phyloP scores from a whole-genome alignment of 2,329 filamentous ascomycete genomes.

The Capronia epimyces region DNA sequence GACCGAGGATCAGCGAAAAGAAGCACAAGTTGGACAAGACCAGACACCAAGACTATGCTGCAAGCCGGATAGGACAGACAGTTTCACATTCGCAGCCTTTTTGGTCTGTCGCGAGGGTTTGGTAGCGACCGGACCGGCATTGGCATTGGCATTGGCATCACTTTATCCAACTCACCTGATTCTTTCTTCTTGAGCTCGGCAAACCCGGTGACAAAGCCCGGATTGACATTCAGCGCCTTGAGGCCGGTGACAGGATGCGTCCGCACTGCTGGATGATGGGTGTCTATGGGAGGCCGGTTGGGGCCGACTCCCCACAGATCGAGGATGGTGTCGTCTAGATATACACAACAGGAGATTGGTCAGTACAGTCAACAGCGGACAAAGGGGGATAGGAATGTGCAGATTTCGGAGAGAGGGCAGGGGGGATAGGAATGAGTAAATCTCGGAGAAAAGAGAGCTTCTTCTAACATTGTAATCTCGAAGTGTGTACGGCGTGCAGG shows the following conservation, averaged over 20 bases:
- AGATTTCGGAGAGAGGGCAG: no score
- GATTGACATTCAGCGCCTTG: slow-evolving; percentile 28
- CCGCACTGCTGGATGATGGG: slow-evolving; percentile 28
- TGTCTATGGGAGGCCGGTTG: slow-evolving; percentile 26
- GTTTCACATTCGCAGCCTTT: no score
- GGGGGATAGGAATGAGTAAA: background rate
- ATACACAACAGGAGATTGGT: no score
- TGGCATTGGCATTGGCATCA: no score
- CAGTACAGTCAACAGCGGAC: background rate
- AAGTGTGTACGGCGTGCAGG: slow-evolving; percentile 27
- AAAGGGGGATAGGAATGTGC: no score
- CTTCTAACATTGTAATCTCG: slow-evolving; percentile 34
- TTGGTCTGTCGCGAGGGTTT: no score
- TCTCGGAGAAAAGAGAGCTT: background rate
- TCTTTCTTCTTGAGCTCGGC: slow-evolving; percentile 48
- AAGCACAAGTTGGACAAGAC: background rate
- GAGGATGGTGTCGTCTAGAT: slow-evolving; percentile 38
- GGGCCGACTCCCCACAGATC: slow-evolving; percentile 26
- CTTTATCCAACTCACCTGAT: slow-evolving; percentile 29
- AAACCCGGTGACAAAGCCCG: slow-evolving; percentile 43
- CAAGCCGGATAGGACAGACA: no score
- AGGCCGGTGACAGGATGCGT: slow-evolving; percentile 29
- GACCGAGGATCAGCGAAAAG: background rate
- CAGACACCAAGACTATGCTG: no score
- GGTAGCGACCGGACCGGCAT: no score